Evolutionary conservation across 2,329 filamentous ascomycete species (phyloP).

Genomic region (Helotiales sp.): DNA sequence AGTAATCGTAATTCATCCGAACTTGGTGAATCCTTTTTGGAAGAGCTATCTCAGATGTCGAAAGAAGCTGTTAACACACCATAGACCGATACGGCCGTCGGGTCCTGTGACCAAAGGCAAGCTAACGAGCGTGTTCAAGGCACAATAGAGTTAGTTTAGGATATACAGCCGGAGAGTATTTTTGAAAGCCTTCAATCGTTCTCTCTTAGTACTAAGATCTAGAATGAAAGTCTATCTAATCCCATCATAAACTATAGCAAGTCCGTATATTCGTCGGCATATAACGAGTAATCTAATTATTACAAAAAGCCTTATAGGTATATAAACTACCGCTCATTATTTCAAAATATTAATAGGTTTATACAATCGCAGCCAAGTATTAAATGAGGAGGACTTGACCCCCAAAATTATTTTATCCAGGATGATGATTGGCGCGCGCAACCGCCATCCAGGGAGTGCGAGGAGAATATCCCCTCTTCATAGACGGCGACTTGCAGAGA

Average conservation of each 20-base stretch:
- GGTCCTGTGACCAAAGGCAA: too few relatives aligned
- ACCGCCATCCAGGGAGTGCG: background rate
- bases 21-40: background rate
- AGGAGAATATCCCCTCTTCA: background rate
- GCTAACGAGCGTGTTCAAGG: background rate
- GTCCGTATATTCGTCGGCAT: background rate
- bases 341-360: background rate
- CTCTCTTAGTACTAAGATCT: background rate
- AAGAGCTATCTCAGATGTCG: background rate
- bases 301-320: background rate
- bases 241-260: background rate
- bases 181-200: background rate
- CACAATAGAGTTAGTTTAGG: background rate
- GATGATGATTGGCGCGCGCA: background rate
- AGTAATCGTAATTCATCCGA: background rate
- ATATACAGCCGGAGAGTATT: background rate
- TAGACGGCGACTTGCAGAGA: slow-evolving; percentile 2
- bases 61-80: background rate
- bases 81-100: background rate
- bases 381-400: background rate
- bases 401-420: slow-evolving; percentile 7
- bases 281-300: background rate
- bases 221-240: background rate
- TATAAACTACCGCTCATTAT: background rate
- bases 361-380: background rate